These are phyloP conservation scores for Salicornia ramosissima DNA, from an alignment of 148 eudicot species.

Conservation along the genomic window DNA sequence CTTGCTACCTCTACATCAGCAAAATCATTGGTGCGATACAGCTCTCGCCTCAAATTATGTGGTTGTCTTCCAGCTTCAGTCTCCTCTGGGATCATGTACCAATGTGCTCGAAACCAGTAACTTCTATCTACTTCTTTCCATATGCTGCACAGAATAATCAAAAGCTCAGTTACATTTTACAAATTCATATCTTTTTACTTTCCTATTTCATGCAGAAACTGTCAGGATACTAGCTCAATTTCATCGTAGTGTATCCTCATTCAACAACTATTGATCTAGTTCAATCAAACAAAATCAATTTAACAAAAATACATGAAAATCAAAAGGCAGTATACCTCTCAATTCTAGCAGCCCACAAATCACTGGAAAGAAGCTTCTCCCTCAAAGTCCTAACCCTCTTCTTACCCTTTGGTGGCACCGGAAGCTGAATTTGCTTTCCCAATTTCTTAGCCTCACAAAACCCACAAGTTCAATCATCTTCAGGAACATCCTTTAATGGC, in stretches of 20 bases:
- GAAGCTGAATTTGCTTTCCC: slow-evolving; percentile 57
- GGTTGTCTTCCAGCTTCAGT: slow-evolving; percentile 91
- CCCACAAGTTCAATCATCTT: slow-evolving; percentile 90
- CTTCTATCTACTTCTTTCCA: slow-evolving; percentile 93
- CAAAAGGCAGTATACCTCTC: slow-evolving; percentile 45
- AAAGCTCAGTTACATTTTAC: slow-evolving; percentile 5
- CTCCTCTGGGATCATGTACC: slow-evolving; percentile 97
- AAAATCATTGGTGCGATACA: slow-evolving; percentile 78
- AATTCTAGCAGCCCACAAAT: slow-evolving; percentile 90
- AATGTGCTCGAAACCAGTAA: slow-evolving; percentile 78
- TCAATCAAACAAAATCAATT: not conserved
- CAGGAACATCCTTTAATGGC: slow-evolving; percentile 73
- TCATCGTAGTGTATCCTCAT: not conserved
- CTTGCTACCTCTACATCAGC: slow-evolving; percentile 76
- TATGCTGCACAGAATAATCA: slow-evolving; percentile 41
- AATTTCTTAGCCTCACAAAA: slow-evolving; percentile 61
- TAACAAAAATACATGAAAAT: not conserved
- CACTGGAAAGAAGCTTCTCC: slow-evolving; percentile 85
- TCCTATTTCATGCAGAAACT: not conserved
- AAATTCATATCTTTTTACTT: too few species aligned
- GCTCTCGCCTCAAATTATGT: slow-evolving; percentile 89
- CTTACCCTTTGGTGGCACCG: slow-evolving; percentile 65
- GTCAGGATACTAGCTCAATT: not conserved
- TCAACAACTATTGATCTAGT: not conserved
- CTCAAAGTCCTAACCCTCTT: slow-evolving; percentile 66